Evolutionary conservation across 2,329 filamentous ascomycete genomes (phyloP).

Genomic region (Fusarium sp.): DNA sequence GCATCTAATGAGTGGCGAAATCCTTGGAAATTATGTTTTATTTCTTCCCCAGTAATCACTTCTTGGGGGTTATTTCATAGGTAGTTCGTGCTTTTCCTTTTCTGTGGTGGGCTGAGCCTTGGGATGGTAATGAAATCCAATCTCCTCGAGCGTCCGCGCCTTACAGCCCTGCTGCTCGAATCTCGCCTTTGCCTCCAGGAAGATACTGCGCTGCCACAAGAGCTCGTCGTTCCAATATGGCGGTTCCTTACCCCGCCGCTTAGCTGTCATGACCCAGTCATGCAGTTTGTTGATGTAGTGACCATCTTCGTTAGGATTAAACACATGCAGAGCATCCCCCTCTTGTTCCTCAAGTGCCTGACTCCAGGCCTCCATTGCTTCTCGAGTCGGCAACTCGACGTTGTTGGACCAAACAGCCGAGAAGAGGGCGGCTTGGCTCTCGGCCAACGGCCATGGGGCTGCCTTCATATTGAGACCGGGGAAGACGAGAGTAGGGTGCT

Average conservation of each 20-base stretch:
- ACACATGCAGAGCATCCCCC: conserved; percentile 48
- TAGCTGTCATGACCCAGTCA: conserved; percentile 67
- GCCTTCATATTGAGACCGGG: conserved; percentile 80
- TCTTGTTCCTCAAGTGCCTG: conserved; percentile 66
- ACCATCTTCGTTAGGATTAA: conserved; percentile 62
- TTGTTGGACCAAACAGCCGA: conserved; percentile 81
- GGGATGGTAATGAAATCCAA: conserved; percentile 72
- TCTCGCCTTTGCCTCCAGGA: conserved; percentile 74
- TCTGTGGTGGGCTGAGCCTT: conserved; percentile 8
- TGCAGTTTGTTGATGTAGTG: conserved; percentile 76
- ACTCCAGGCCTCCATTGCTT: conserved; percentile 79
- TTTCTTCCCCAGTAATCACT: not conserved
- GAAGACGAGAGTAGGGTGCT: conserved; percentile 82
- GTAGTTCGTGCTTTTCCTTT: conserved; percentile 8
- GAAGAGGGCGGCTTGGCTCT: conserved; percentile 81
- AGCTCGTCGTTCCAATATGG: conserved; percentile 77
- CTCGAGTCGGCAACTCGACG: conserved; percentile 69
- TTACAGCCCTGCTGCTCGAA: conserved; percentile 74
- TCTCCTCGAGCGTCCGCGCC: conserved; percentile 74
- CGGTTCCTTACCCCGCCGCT: conserved; percentile 70
- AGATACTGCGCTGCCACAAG: conserved; percentile 77
- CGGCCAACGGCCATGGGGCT: conserved; percentile 86
- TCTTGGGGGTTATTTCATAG: conserved; percentile 1
- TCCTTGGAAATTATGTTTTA: not conserved
- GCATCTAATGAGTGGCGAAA: conserved; percentile 24